phyloP scores from a whole-genome alignment of 2,329 filamentous ascomycete species.

The Colletotrichum melonis region DNA sequence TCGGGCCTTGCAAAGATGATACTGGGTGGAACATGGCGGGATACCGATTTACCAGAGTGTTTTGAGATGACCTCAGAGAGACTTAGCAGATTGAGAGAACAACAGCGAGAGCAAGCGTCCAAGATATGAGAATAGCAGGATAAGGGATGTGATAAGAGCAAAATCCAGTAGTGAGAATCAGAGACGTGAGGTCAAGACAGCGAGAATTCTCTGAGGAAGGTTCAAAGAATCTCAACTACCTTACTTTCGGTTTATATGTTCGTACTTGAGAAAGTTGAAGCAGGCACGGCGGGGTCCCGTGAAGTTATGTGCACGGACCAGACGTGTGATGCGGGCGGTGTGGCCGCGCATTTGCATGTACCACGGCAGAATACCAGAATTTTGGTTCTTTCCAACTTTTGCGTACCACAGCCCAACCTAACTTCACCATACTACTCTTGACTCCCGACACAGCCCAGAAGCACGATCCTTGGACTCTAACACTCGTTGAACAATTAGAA shows the following conservation, averaged over 20 bases:
- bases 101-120: background rate
- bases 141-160: background rate
- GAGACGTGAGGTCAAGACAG: background rate
- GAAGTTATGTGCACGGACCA: background rate
- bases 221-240: too few species aligned
- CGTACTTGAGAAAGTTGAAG: too few species aligned
- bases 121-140: background rate
- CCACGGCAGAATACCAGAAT: constrained; percentile 32
- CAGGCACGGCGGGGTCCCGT: too few species aligned
- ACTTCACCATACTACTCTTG: background rate
- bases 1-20: constrained; percentile 56
- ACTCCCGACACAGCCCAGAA: background rate
- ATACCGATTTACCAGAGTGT: constrained; percentile 45
- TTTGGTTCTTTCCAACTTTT: constrained; percentile 10
- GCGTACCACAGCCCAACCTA: background rate
- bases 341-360: background rate
- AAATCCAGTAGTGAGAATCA: background rate
- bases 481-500: background rate
- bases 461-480: background rate
- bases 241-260: too few species aligned
- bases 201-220: background rate
- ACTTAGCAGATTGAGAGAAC: background rate
- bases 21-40: constrained; percentile 49
- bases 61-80: constrained; percentile 25
- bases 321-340: background rate